phyloP scores from a whole-genome alignment of 176 grass and related monocot species.

The Ampelocalamus luodianensis region DNA sequence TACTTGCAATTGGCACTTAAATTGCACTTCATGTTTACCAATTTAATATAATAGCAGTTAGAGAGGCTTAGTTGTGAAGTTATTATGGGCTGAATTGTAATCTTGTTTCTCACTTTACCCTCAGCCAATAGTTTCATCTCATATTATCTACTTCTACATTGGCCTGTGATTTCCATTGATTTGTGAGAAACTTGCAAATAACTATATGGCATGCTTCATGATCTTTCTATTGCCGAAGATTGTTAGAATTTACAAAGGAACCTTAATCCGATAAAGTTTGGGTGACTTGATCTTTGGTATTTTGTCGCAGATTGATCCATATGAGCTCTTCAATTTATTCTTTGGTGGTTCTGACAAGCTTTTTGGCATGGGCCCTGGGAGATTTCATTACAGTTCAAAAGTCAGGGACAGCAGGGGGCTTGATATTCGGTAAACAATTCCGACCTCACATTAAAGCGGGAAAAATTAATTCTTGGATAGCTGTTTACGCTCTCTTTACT shows the following conservation, averaged over 20 bases:
- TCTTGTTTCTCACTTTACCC: slow-evolving; percentile 12
- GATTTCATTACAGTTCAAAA: slow-evolving; percentile 59
- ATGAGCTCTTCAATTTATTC: slow-evolving; percentile 83
- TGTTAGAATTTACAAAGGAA: neutral
- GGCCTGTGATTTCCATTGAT: slow-evolving; percentile 20
- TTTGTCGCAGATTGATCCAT: slow-evolving; percentile 74
- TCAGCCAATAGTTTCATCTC: neutral
- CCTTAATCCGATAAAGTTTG: neutral
- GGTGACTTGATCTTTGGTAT: slow-evolving; percentile 18
- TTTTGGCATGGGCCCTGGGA: slow-evolving; percentile 58
- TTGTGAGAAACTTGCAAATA: slow-evolving; percentile 15
- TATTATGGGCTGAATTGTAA: neutral
- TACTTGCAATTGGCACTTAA: neutral
- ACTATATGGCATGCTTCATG: neutral
- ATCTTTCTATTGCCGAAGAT: neutral
- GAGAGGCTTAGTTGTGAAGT: neutral
- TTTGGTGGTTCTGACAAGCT: slow-evolving; percentile 66
- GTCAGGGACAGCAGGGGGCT: slow-evolving; percentile 52
- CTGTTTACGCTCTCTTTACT: slow-evolving; percentile 38
- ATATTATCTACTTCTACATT: neutral
- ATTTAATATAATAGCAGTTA: neutral
- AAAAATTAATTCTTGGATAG: slow-evolving; percentile 2
- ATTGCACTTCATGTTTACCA: neutral
- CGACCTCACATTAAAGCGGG: neutral
- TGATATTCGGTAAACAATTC: slow-evolving; percentile 73